A percentile compares a stretch with the other conserved stretches of the same genome.
phyloP scores from a whole-genome alignment of 306 rosid species.

The Pterocarpus santalinus region DNA sequence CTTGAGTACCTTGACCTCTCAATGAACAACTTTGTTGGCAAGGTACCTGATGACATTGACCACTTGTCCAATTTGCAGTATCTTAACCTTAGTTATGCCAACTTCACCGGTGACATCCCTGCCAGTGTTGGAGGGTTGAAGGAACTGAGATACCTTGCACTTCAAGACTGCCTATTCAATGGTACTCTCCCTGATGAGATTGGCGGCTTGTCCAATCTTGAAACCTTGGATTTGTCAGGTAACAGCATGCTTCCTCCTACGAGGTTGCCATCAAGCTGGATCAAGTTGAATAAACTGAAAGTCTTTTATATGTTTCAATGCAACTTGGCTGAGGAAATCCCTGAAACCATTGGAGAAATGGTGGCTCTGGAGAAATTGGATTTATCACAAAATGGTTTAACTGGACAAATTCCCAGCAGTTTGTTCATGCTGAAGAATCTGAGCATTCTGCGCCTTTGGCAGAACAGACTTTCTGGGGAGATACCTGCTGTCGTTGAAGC shows the following conservation, averaged over 20 bases:
- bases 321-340: conserved; percentile 69
- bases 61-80: conserved; percentile 48
- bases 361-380: conserved; percentile 62
- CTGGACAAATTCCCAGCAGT: conserved; percentile 62
- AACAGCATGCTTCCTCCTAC: conserved; percentile 40
- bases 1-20: conserved; percentile 62
- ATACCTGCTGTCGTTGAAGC: conserved; percentile 66
- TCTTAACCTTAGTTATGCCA: conserved; percentile 58
- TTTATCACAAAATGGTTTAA: conserved; percentile 51
- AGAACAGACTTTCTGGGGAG: conserved; percentile 61
- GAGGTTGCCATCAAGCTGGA: conserved; percentile 53
- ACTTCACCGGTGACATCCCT: conserved; percentile 70
- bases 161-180: conserved; percentile 44
- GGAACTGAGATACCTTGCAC: conserved; percentile 52
- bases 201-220: conserved; percentile 69
- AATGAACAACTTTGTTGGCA: conserved; percentile 58
- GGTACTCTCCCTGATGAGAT: conserved; percentile 68
- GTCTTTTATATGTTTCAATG: conserved; percentile 39
- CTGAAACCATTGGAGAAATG: conserved; percentile 63
- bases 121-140: conserved; percentile 55
- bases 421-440: conserved; percentile 64
- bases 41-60: conserved; percentile 60
- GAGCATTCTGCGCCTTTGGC: conserved; percentile 47
- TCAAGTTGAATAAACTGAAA: conserved; percentile 65
- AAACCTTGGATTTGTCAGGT: conserved; percentile 45